Evolutionary conservation across 1,284 basidiomycete genomes (phyloP), one percentile per base, ranked within the genome.

Genomic region (Ustilago esculenta): DNA sequence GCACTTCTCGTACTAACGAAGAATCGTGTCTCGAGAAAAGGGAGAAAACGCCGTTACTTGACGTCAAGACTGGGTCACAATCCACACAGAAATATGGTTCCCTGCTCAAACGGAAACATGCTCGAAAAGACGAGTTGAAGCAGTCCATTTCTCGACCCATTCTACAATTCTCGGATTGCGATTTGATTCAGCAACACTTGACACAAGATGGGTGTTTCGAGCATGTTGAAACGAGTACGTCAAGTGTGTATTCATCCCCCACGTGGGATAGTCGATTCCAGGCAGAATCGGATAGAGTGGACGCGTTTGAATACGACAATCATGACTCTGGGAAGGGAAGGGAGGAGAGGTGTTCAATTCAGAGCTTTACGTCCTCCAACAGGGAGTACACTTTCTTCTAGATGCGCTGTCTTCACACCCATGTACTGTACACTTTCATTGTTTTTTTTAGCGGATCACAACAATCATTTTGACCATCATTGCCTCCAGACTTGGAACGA

Each of bases 371-470:
- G 5, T 48, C 49, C 2, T 42, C 43, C 37, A 44, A 53, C 33
- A 42, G 57, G 29, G 43, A 45, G 30, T 59, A 59, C 34, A 39
- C 50, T 30, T 59, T 47, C 57, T 59, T 59, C 40, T 59, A 27
- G 18, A 11, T n/a, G n/a, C n/a, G n/a, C n/a, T n/a, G n/a, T n/a
- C n/a, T n/a, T n/a, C n/a, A n/a, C n/a, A n/a, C n/a, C n/a, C n/a
- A n/a, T n/a, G n/a, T n/a, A n/a, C n/a, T n/a, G n/a, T 17, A 8
- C 27, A 24, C 21, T 37, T 25, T 17, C 21, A 32, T 32, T 18
- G 5, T 37, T 20, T 15, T 17, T 18, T 30, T 39, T 32, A 15
- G 29, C 49, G 47, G 51, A 52, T 40, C 17, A 30, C 47, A 52
- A n/a, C n/a, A n/a, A n/a, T n/a, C n/a, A n/a, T n/a, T n/a, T n/a